phyloP scores from a whole-genome alignment of 2,329 filamentous ascomycete genomes.

The Talaromyces atroroseus region DNA sequence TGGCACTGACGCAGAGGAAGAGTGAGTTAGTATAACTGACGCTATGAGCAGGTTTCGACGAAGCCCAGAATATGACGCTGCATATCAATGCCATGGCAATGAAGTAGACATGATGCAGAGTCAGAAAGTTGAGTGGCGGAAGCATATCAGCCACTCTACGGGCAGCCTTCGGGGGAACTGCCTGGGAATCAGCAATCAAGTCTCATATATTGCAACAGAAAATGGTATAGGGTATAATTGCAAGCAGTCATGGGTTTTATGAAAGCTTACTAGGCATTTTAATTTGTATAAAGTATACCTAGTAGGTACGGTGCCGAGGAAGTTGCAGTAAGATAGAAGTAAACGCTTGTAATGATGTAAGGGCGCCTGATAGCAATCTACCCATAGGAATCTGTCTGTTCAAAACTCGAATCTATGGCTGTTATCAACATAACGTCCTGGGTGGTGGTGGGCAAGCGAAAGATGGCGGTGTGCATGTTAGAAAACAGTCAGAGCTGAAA shows the following conservation, averaged over 20 bases:
- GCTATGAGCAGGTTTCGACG: constrained; percentile 47
- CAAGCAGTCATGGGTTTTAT: not conserved
- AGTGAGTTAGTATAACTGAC: constrained; percentile 60
- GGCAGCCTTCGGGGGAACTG: constrained; percentile 12
- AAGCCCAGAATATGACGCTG: constrained; percentile 55
- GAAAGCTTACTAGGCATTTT: not conserved
- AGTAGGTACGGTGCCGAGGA: not conserved
- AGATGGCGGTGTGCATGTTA: constrained; percentile 7
- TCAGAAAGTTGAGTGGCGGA: constrained; percentile 54
- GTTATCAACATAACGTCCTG: not conserved
- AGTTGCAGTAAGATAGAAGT: not conserved
- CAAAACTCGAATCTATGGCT: not conserved
- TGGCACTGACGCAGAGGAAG: constrained; percentile 61
- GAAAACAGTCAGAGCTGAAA: not conserved
- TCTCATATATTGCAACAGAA: too few relatives aligned
- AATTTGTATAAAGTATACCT: not conserved
- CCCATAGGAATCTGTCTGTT: constrained; percentile 7
- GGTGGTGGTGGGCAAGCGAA: not conserved
- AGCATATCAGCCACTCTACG: constrained; percentile 23
- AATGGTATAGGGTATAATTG: not conserved
- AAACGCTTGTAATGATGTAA: not conserved
- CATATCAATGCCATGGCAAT: constrained; percentile 50
- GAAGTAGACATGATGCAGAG: constrained; percentile 64
- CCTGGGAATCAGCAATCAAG: not conserved
- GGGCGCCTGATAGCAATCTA: not conserved